phyloP scores from a whole-genome alignment of 2,329 filamentous ascomycete genomes.

The Cladosporium sp. region DNA sequence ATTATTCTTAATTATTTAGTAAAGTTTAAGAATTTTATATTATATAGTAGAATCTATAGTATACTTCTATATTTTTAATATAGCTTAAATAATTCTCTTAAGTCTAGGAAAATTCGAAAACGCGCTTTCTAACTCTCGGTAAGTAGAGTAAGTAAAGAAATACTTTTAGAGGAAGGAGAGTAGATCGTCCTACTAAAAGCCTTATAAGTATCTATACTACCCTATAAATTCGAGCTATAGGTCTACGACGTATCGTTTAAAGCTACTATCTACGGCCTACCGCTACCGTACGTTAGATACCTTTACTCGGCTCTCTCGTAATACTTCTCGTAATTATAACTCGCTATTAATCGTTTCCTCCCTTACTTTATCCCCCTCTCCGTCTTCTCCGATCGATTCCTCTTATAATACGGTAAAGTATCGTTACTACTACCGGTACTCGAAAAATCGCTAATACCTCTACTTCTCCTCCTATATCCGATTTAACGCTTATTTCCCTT shows the following conservation, averaged over 20 bases:
- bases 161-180: too few species aligned
- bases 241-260: neutral
- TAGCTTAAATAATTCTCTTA: too few species aligned
- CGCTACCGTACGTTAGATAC: neutral
- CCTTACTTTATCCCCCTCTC: neutral
- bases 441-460: slow-evolving; percentile 7
- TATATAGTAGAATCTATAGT: too few species aligned
- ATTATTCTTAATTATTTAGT: too few species aligned
- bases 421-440: neutral
- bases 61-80: too few species aligned
- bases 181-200: neutral
- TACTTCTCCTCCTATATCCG: neutral
- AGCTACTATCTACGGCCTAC: neutral
- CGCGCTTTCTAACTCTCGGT: too few species aligned
- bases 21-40: too few species aligned
- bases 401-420: neutral
- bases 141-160: too few species aligned
- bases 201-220: neutral
- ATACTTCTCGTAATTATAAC: neutral
- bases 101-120: too few species aligned
- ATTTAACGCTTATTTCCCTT: neutral
- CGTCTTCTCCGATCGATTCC: neutral
- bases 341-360: neutral
- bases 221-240: neutral
- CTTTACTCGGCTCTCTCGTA: neutral